A percentile compares a stretch with the other conserved stretches of the same genome.
phyloP scores from a whole-genome alignment of 371 early-diverging fungal species.

The Parasitella parasitica region DNA sequence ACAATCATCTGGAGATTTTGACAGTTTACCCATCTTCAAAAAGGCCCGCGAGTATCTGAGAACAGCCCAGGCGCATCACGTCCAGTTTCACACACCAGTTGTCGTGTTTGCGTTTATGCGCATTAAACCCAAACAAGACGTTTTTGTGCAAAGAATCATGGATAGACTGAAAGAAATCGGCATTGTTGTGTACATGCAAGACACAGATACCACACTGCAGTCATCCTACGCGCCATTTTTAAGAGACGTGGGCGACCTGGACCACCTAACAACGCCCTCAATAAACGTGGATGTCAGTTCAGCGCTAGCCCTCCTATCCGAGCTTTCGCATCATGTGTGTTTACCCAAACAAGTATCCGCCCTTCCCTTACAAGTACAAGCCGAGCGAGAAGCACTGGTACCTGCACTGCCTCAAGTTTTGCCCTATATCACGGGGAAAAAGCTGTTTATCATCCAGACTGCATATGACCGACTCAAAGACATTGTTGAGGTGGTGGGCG shows the following conservation, averaged over 20 bases:
- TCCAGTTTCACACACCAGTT: slow-evolving; percentile 50
- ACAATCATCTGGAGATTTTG: slow-evolving; percentile 19
- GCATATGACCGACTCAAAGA: slow-evolving; percentile 49
- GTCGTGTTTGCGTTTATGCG: slow-evolving; percentile 63
- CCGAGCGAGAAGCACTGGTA: slow-evolving; percentile 34
- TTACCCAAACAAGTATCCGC: slow-evolving; percentile 38
- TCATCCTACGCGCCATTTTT: slow-evolving; percentile 6
- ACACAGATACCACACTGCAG: neutral
- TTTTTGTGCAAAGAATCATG: slow-evolving; percentile 39
- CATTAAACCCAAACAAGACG: slow-evolving; percentile 29
- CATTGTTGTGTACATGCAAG: slow-evolving; percentile 28
- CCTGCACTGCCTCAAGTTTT: slow-evolving; percentile 44
- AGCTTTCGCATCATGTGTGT: slow-evolving; percentile 46
- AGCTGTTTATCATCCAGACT: slow-evolving; percentile 42
- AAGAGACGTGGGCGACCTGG: slow-evolving; percentile 2
- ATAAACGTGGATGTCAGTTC: slow-evolving; percentile 62
- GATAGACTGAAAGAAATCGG: slow-evolving; percentile 40
- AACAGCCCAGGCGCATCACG: slow-evolving; percentile 49
- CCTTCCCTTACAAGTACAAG: slow-evolving; percentile 53
- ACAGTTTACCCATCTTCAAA: slow-evolving; percentile 47
- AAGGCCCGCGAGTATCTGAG: slow-evolving; percentile 46
- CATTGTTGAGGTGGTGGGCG: slow-evolving; percentile 53
- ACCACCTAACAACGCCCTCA: slow-evolving; percentile 23
- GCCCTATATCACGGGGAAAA: slow-evolving; percentile 31
- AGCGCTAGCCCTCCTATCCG: slow-evolving; percentile 50